phyloP scores from a whole-genome alignment of 306 rosid species.

The Malus sylvestris region DNA sequence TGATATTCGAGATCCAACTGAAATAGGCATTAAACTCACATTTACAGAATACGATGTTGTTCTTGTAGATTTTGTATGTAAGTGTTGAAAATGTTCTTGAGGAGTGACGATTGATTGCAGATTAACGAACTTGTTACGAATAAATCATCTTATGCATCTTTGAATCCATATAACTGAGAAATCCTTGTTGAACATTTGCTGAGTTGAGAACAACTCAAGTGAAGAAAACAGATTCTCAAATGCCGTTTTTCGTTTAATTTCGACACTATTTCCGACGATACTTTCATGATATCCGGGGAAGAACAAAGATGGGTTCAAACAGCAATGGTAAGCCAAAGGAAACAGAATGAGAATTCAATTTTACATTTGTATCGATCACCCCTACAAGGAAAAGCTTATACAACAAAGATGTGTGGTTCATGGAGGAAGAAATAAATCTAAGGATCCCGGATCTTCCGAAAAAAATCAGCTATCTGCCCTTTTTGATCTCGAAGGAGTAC shows the following conservation, averaged over 20 bases:
- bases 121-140: not conserved
- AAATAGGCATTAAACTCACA: not conserved
- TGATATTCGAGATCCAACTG: not conserved
- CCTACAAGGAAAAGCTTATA: not conserved
- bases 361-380: not conserved
- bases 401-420: conserved; percentile 2
- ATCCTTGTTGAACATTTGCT: not conserved
- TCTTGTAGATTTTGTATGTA: not conserved
- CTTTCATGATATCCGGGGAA: not conserved
- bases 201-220: not conserved
- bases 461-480: conserved; percentile 19
- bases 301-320: not conserved
- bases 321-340: not conserved
- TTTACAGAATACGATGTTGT: not conserved
- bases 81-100: not conserved
- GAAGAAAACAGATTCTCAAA: too few relatives aligned
- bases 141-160: not conserved
- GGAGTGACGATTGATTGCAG: not conserved
- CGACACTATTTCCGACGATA: not conserved
- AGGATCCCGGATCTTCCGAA: not conserved
- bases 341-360: not conserved
- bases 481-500: conserved; percentile 45
- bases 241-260: too few relatives aligned
- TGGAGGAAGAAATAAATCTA: not conserved
- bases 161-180: not conserved